Conservation (phyloP, 768 basidiomycete species). For the Leccinum longicurvipes region DNA sequence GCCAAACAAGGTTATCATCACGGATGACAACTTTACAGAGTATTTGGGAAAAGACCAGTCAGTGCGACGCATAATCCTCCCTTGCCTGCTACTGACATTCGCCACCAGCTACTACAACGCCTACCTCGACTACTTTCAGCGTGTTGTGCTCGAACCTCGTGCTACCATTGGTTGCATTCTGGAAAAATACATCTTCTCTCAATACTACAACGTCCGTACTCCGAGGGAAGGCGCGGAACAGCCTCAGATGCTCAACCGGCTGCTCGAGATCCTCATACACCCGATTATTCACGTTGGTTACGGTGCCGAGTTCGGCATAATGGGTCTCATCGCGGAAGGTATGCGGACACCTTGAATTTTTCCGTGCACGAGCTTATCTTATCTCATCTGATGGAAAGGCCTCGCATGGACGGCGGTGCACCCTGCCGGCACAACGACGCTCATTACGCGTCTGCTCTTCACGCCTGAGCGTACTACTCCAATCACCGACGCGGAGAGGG, state of each 20-base stretch:
- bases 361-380: no score
- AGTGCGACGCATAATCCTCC: neutral
- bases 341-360: neutral
- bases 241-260: slow-evolving; percentile 58
- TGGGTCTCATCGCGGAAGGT: slow-evolving; percentile 55
- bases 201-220: slow-evolving; percentile 42
- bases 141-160: slow-evolving; percentile 27
- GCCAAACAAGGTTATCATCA: slow-evolving; percentile 23
- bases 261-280: slow-evolving; percentile 59
- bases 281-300: slow-evolving; percentile 64
- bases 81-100: neutral
- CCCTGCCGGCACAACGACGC: slow-evolving; percentile 30
- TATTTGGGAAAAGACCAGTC: slow-evolving; percentile 32
- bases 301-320: slow-evolving; percentile 61
- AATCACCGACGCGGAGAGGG: slow-evolving; percentile 19
- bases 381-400: slow-evolving; percentile 34
- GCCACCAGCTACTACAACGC: slow-evolving; percentile 31
- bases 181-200: slow-evolving; percentile 63
- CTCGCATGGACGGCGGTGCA: slow-evolving; percentile 59
- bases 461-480: slow-evolving; percentile 19
- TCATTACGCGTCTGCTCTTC: slow-evolving; percentile 35
- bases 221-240: slow-evolving; percentile 31
- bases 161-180: slow-evolving; percentile 37
- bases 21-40: slow-evolving; percentile 22
- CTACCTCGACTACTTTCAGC: slow-evolving; percentile 31